Evolutionary conservation across 352 stramenopile species (phyloP).

Genomic region (Phytophthora podocarpi): DNA sequence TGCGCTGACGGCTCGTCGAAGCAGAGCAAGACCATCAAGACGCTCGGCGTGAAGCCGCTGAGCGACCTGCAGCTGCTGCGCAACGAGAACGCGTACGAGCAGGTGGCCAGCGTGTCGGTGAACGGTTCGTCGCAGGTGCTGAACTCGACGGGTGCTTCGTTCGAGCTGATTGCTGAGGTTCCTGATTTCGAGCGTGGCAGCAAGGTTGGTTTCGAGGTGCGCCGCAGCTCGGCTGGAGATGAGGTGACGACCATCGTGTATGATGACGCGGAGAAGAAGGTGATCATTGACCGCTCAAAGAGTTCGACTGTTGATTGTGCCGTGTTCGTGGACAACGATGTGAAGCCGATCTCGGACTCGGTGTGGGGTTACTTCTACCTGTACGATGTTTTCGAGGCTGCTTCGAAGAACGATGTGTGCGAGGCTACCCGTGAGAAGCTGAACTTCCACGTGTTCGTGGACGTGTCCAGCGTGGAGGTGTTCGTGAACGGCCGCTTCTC

Average conservation of each 20-base stretch:
- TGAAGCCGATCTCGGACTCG: constrained; percentile 36
- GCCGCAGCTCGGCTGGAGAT: constrained; percentile 45
- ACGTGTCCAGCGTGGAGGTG: constrained; percentile 74
- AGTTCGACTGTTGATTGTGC: constrained; percentile 54
- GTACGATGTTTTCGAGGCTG: constrained; percentile 50
- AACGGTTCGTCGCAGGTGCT: constrained; percentile 38
- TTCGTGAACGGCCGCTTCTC: constrained; percentile 75
- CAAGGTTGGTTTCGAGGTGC: constrained; percentile 66
- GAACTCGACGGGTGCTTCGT: constrained; percentile 52
- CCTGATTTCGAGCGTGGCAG: constrained; percentile 44
- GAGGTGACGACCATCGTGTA: constrained; percentile 70
- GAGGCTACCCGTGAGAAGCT: constrained; percentile 49
- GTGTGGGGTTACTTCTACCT: constrained; percentile 64
- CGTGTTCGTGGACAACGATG: constrained; percentile 45
- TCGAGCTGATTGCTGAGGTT: constrained; percentile 58
- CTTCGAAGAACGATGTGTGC: constrained; percentile 32
- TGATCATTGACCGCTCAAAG: constrained; percentile 61
- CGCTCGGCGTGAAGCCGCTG: constrained; percentile 52
- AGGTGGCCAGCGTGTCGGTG: constrained; percentile 33
- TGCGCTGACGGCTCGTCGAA: constrained; percentile 26
- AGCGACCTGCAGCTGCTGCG: constrained; percentile 55
- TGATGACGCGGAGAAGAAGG: constrained; percentile 61
- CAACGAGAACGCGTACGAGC: constrained; percentile 42
- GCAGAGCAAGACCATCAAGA: constrained; percentile 73
- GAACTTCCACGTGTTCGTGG: constrained; percentile 66